Evolutionary conservation across 2,329 filamentous ascomycete genomes (phyloP).

Genomic region (Verticillium alfalfae): DNA sequence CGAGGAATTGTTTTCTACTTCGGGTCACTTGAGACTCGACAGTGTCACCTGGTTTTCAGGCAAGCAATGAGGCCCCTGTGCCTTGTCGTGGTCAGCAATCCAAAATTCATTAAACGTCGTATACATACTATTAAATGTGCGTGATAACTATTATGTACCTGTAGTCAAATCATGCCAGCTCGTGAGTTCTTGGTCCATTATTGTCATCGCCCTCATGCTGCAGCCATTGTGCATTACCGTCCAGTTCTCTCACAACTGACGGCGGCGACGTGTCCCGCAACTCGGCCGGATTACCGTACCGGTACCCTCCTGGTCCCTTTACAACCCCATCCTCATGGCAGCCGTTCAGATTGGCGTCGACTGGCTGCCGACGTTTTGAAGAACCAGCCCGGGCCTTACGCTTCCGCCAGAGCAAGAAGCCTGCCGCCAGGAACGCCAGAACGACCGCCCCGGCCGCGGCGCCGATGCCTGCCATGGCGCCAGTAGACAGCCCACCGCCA

Average conservation of each 20-base stretch:
- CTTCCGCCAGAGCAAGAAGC: conserved; percentile 16
- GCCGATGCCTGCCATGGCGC: conserved; percentile 27
- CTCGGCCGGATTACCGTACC: not conserved
- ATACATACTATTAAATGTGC: too few relatives aligned
- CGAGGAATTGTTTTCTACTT: too few relatives aligned
- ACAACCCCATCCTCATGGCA: not conserved
- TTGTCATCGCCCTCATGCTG: too few relatives aligned
- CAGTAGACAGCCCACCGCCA: conserved; percentile 17
- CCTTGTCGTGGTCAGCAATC: too few relatives aligned
- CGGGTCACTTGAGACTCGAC: too few relatives aligned
- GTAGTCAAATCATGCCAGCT: too few relatives aligned
- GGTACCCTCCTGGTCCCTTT: not conserved
- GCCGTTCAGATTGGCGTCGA: not conserved
- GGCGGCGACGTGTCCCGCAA: not conserved
- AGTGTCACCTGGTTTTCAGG: too few relatives aligned
- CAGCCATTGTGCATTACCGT: not conserved
- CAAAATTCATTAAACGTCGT: too few relatives aligned
- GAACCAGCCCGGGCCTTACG: not conserved
- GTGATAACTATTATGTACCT: too few relatives aligned
- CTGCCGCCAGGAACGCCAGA: conserved; percentile 12
- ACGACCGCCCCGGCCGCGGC: conserved; percentile 21
- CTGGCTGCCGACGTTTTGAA: not conserved
- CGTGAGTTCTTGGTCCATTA: too few relatives aligned
- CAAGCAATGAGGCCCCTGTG: too few relatives aligned
- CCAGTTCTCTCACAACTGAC: not conserved